Percentiles rank a stretch among this genome's conserved stretches.
These are phyloP conservation scores for Phaeotremella fagi DNA, from an alignment of 768 basidiomycete species.

Conservation along the genomic window DNA sequence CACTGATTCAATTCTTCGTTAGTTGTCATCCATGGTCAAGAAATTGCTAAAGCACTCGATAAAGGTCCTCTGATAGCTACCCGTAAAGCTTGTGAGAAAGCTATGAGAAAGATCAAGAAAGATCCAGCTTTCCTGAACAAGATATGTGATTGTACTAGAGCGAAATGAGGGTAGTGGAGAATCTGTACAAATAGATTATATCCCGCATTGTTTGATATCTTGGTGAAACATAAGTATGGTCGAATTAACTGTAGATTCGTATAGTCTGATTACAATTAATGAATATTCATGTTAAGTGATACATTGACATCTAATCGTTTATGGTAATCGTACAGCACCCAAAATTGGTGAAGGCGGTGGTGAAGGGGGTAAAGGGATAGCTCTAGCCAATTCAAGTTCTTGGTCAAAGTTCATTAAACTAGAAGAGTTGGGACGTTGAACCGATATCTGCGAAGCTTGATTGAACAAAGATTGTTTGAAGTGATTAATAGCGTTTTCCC, in stretches of 20 bases:
- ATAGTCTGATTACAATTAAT: no score
- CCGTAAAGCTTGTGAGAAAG: slow-evolving; percentile 19
- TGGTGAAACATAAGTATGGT: not conserved
- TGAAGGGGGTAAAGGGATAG: slow-evolving; percentile 32
- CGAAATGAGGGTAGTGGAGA: no score
- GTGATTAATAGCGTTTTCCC: slow-evolving; percentile 9
- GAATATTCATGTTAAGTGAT: not conserved
- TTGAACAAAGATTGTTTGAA: no score
- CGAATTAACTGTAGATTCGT: no score
- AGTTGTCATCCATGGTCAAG: not conserved
- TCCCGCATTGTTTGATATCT: not conserved
- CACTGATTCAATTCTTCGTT: not conserved
- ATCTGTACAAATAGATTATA: no score
- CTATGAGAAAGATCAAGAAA: slow-evolving; percentile 4
- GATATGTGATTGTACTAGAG: slow-evolving; percentile 14
- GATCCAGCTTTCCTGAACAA: not conserved
- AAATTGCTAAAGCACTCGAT: slow-evolving; percentile 4
- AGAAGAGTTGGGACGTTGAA: not conserved
- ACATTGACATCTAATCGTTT: not conserved
- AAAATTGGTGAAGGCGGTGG: slow-evolving; percentile 16
- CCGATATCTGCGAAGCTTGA: no score
- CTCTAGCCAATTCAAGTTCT: slow-evolving; percentile 12
- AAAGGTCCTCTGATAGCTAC: slow-evolving; percentile 10
- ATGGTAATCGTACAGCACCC: not conserved
- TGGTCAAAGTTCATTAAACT: no score